Percentiles rank a stretch among this genome's conserved stretches.
These are phyloP conservation scores for Themeda triandra DNA, from an alignment of 176 grass and related monocot genomes.

Conservation along the genomic window DNA sequence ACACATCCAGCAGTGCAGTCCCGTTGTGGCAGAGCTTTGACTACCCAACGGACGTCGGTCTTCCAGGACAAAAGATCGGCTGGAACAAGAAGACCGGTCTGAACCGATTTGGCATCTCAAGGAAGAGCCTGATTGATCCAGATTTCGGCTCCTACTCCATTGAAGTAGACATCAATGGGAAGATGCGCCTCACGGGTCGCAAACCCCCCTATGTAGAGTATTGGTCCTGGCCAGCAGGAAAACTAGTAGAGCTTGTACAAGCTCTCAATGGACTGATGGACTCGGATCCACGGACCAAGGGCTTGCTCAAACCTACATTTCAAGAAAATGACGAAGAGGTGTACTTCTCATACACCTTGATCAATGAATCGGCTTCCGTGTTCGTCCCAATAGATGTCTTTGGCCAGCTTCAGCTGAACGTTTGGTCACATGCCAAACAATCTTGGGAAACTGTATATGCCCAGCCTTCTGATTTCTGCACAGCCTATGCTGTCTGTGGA, in stretches of 20 bases:
- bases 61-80: background rate
- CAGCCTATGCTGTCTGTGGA: background rate
- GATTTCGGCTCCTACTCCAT: background rate
- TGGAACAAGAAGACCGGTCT: background rate
- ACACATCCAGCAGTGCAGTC: background rate
- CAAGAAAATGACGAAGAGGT: background rate
- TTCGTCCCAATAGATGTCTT: background rate
- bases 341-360: background rate
- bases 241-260: background rate
- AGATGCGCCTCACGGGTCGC: background rate
- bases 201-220: background rate
- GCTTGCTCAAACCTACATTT: background rate
- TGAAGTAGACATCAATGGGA: background rate
- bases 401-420: background rate
- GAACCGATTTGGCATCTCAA: background rate
- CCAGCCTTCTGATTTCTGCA: background rate
- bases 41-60: background rate
- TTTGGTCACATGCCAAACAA: background rate
- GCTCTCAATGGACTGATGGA: background rate
- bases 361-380: background rate
- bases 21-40: background rate
- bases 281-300: slow-evolving; percentile 2
- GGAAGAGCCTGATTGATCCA: background rate
- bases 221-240: background rate
- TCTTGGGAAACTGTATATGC: background rate